These are phyloP conservation scores for Cyberlindnera xylosilytica DNA, from an alignment of 805 yeast genomes.

Conservation along the genomic window DNA sequence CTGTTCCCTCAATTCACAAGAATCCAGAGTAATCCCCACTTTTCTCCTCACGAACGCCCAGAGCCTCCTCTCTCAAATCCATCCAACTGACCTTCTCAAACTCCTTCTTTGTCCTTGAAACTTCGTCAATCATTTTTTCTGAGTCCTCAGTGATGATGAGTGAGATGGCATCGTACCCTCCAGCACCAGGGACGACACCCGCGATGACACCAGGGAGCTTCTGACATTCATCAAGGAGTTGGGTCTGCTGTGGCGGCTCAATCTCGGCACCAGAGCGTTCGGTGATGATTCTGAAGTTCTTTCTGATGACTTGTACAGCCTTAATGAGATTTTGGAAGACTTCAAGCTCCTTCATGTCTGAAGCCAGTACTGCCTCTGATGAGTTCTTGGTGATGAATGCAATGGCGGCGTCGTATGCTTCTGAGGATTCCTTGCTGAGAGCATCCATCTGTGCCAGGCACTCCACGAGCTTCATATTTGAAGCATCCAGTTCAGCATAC, in stretches of 20 bases:
- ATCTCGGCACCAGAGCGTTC: slow-evolving; percentile 72
- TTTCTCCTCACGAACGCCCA: slow-evolving; percentile 54
- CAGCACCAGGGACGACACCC: slow-evolving; percentile 99
- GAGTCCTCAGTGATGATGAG: slow-evolving; percentile 54
- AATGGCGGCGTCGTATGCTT: slow-evolving; percentile 33
- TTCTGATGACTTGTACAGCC: slow-evolving; percentile 51
- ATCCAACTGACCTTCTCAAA: slow-evolving; percentile 63
- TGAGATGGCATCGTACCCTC: slow-evolving; percentile 93
- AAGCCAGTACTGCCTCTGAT: slow-evolving; percentile 8
- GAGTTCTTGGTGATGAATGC: slow-evolving; percentile 16
- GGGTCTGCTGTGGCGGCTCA: slow-evolving; percentile 79
- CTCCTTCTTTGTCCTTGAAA: slow-evolving; percentile 26
- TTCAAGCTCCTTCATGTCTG: slow-evolving; percentile 4
- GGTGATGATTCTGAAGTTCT: slow-evolving; percentile 58
- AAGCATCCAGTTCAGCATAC: slow-evolving; percentile 52
- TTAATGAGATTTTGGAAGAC: slow-evolving; percentile 34
- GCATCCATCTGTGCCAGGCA: slow-evolving; percentile 41
- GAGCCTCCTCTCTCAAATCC: slow-evolving; percentile 57
- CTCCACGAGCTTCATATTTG: slow-evolving; percentile 56
- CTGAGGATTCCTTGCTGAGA: slow-evolving; percentile 31
- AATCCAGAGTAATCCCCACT: slow-evolving; percentile 27
- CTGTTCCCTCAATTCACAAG: too few relatives aligned
- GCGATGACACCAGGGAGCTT: slow-evolving; percentile 74
- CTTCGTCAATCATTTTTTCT: slow-evolving; percentile 31
- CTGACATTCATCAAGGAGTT: slow-evolving; percentile 56